Conservation (phyloP, 2,329 filamentous ascomycete genomes). For the Pestalotiopsis sp. region DNA sequence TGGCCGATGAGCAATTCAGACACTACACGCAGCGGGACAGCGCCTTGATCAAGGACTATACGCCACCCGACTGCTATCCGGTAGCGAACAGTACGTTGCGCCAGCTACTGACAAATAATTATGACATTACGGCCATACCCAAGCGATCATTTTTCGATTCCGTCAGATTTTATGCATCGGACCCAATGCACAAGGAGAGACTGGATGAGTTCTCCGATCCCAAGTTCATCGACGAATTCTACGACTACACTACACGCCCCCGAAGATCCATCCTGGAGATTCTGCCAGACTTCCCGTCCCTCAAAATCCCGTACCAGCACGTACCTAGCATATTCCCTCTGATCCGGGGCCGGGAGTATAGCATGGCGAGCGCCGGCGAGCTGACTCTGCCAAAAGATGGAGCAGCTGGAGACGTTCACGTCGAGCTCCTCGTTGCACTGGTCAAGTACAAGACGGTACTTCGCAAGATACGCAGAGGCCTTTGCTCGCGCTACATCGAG, state of each 20-base stretch:
- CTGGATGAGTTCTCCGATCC: constrained; percentile 82
- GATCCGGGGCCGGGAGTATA: constrained; percentile 90
- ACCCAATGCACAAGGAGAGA: constrained; percentile 76
- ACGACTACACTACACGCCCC: constrained; percentile 91
- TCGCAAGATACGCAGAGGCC: constrained; percentile 79
- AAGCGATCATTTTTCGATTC: constrained; percentile 82
- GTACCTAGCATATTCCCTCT: constrained; percentile 75
- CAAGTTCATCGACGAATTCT: constrained; percentile 85
- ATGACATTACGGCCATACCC: constrained; percentile 90
- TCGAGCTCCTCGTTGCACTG: constrained; percentile 82
- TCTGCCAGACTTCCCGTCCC: constrained; percentile 83
- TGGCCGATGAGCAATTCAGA: constrained; percentile 72
- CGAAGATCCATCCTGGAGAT: constrained; percentile 91
- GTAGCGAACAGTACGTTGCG: constrained; percentile 64
- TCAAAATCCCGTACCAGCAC: constrained; percentile 78
- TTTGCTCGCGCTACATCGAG: constrained; percentile 87
- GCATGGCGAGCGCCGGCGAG: constrained; percentile 76
- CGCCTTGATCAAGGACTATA: constrained; percentile 19
- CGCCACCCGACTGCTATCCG: constrained; percentile 34
- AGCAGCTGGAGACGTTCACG: constrained; percentile 39
- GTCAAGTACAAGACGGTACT: constrained; percentile 92
- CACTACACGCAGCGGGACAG: constrained; percentile 19
- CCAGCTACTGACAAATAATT: constrained; percentile 75
- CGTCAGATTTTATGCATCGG: constrained; percentile 74
- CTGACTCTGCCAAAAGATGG: constrained; percentile 29